Percentiles rank a stretch among this genome's conserved stretches.
phyloP scores from a whole-genome alignment of 257 asterid species.

The Primulina huaijiensis region DNA sequence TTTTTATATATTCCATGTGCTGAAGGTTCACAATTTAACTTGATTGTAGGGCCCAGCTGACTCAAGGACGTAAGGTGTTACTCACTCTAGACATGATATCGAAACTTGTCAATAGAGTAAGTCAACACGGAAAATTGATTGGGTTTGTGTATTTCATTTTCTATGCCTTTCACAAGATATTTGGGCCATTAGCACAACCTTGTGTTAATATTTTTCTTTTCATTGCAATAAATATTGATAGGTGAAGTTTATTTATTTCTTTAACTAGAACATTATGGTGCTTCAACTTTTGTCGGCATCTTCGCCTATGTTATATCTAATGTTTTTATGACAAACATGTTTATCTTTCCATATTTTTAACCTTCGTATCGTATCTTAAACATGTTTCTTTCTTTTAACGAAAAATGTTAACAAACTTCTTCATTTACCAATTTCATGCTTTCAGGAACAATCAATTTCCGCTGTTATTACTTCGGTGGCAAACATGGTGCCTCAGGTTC shows the following conservation, averaged over 20 bases:
- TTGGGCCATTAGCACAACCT: slow-evolving; percentile 4
- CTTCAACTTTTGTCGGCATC: slow-evolving; percentile 19
- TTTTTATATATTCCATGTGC: neutral
- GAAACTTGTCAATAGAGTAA: slow-evolving; percentile 77
- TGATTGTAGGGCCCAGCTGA: slow-evolving; percentile 75
- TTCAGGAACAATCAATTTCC: slow-evolving; percentile 91
- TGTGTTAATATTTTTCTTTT: neutral
- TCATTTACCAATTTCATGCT: slow-evolving; percentile 22
- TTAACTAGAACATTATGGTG: slow-evolving; percentile 10
- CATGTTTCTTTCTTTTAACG: slow-evolving; percentile 9
- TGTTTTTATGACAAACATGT: slow-evolving; percentile 7
- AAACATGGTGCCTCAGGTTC: slow-evolving; percentile 96
- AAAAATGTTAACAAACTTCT: neutral
- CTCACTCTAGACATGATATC: slow-evolving; percentile 79
- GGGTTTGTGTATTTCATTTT: neutral
- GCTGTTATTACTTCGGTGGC: slow-evolving; percentile 88
- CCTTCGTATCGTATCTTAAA: neutral
- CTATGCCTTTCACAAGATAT: slow-evolving; percentile 17
- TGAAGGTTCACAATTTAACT: slow-evolving; percentile 23
- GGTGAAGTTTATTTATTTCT: slow-evolving; percentile 16
- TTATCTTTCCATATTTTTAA: neutral
- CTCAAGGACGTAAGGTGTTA: slow-evolving; percentile 95
- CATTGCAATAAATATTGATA: neutral
- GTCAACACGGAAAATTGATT: slow-evolving; percentile 23
- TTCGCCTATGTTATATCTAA: slow-evolving; percentile 13